phyloP scores from a whole-genome alignment of 306 rosid genomes.

The Medicago ruthenica region DNA sequence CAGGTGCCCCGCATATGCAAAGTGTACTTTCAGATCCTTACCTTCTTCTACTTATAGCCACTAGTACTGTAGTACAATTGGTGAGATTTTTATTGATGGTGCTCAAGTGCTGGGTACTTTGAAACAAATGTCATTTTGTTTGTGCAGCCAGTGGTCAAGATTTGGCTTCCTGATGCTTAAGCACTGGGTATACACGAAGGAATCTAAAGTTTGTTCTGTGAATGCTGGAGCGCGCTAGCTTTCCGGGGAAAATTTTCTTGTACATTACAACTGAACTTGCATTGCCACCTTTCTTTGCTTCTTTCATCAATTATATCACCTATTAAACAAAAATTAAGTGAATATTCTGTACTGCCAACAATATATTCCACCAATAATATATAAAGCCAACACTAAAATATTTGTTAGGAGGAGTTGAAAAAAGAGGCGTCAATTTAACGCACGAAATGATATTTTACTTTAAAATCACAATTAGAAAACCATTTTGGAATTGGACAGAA shows the following conservation, averaged over 20 bases:
- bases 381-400: neutral
- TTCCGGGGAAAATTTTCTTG: neutral
- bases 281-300: neutral
- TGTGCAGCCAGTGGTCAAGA: neutral
- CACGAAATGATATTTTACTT: neutral
- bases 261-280: neutral
- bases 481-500: conserved; percentile 18
- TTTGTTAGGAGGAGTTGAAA: neutral
- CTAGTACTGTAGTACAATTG: neutral
- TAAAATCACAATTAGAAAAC: neutral
- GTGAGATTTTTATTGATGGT: neutral
- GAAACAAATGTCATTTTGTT: conserved; percentile 12
- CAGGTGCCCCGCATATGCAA: neutral
- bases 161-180: neutral
- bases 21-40: neutral
- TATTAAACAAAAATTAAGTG: neutral
- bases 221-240: neutral
- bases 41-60: conserved; percentile 7
- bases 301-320: neutral
- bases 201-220: neutral
- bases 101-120: neutral
- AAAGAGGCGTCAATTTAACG: neutral
- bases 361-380: neutral
- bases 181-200: neutral
- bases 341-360: neutral